Percentiles rank a stretch among this genome's conserved stretches.
Evolutionary conservation across 2,329 filamentous ascomycete species (phyloP).

Genomic region (Ophiocordyceps robertsii): DNA sequence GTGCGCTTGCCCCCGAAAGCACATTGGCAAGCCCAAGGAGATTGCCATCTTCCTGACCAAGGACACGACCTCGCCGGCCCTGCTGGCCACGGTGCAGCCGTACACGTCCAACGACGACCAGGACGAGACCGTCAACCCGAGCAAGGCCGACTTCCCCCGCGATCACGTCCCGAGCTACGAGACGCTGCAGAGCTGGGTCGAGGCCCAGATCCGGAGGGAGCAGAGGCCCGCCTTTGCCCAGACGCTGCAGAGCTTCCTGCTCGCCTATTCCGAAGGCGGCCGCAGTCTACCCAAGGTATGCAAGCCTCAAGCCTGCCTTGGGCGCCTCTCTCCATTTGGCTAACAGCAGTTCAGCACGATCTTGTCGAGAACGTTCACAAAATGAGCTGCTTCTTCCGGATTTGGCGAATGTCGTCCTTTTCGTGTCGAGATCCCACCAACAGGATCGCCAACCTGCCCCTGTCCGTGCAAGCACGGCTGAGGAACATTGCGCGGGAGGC

Average conservation of each 20-base stretch:
- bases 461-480: conserved; percentile 26
- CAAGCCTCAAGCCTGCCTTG: not conserved
- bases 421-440: conserved; percentile 24
- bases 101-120: conserved; percentile 18
- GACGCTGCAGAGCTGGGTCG: conserved; percentile 22
- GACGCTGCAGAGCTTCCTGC: conserved; percentile 22
- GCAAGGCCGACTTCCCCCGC: conserved; percentile 22
- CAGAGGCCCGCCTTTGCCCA: conserved; percentile 16
- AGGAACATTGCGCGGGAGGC: conserved; percentile 24
- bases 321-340: not conserved
- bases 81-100: conserved; percentile 24
- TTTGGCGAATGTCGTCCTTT: conserved; percentile 31
- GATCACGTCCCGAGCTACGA: conserved; percentile 22
- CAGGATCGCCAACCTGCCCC: conserved; percentile 21
- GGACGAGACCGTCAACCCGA: conserved; percentile 15
- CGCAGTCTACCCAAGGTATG: conserved; percentile 25
- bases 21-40: conserved; percentile 20
- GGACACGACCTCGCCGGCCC: conserved; percentile 21
- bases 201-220: conserved; percentile 22
- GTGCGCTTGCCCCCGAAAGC: conserved; percentile 20
- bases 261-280: conserved; percentile 21
- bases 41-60: conserved; percentile 22
- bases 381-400: conserved; percentile 35
- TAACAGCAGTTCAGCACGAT: conserved; percentile 19
- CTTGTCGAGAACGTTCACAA: conserved; percentile 29